Evolutionary conservation across 2,329 filamentous ascomycete genomes (phyloP).

Genomic region (Furcasterigmium sp.): DNA sequence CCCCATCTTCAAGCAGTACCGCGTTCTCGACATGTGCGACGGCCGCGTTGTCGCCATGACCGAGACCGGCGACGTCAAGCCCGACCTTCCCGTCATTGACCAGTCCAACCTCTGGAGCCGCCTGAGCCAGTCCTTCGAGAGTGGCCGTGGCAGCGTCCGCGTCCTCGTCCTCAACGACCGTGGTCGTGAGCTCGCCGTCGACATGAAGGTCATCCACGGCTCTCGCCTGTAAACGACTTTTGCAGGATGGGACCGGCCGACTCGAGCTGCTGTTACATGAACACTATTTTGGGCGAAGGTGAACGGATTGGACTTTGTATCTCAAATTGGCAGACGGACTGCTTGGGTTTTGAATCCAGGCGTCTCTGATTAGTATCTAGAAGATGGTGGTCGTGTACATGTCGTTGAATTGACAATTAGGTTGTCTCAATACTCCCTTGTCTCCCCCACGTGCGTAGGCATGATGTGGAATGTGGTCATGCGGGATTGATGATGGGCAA

Average conservation of each 20-base stretch:
- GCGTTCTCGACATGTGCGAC: constrained; percentile 93
- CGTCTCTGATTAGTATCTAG: not conserved
- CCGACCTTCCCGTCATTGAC: constrained; percentile 86
- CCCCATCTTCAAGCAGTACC: constrained; percentile 99
- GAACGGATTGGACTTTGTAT: not conserved
- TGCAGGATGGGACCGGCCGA: not conserved
- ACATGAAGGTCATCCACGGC: constrained; percentile 97
- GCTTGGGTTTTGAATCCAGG: not conserved
- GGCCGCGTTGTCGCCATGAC: constrained; percentile 92
- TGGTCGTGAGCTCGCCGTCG: constrained; percentile 90
- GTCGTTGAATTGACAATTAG: constrained; percentile 1
- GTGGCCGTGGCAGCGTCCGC: constrained; percentile 88
- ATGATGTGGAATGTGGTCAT: not conserved
- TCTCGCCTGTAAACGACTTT: constrained; percentile 62
- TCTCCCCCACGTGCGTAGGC: no score
- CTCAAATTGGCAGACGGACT: not conserved
- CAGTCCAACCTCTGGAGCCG: constrained; percentile 85
- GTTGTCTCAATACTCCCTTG: not conserved
- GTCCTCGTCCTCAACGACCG: constrained; percentile 93
- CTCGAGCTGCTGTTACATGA: not conserved
- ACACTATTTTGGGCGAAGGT: not conserved
- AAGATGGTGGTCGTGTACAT: constrained; percentile 1
- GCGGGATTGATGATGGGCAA: not conserved
- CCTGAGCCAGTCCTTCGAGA: constrained; percentile 78
- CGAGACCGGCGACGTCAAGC: constrained; percentile 98